A percentile compares a stretch with the other conserved stretches of the same genome.
Evolutionary conservation across 768 basidiomycete genomes (phyloP).

Genomic region (Tylopilus sp.): DNA sequence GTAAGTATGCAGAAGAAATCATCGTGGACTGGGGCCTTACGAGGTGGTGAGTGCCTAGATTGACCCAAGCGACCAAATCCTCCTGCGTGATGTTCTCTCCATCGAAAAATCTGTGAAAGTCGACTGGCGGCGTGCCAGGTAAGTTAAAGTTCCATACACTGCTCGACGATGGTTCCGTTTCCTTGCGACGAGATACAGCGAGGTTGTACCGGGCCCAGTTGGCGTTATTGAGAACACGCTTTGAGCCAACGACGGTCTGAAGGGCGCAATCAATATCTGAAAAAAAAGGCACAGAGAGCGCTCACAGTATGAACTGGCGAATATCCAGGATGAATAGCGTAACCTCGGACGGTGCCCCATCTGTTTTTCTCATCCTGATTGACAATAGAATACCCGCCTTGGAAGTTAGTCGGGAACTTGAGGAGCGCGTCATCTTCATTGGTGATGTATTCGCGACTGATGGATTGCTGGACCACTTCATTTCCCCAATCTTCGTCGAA

Average conservation of each 20-base stretch:
- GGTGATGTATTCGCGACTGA: constrained; percentile 43
- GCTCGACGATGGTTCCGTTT: constrained; percentile 56
- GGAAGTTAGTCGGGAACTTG: constrained; percentile 51
- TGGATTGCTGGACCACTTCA: constrained; percentile 51
- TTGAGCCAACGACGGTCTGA: constrained; percentile 56
- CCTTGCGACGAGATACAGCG: constrained; percentile 55
- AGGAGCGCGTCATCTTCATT: constrained; percentile 52
- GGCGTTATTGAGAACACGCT: constrained; percentile 56
- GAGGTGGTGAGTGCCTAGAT: constrained; percentile 65
- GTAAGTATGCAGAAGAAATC: neutral
- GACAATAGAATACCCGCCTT: constrained; percentile 55
- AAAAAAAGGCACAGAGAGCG: neutral
- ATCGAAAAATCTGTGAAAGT: constrained; percentile 63
- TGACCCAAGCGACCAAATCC: constrained; percentile 65
- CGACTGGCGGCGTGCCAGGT: constrained; percentile 50
- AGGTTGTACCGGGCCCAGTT: constrained; percentile 67
- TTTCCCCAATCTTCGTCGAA: constrained; percentile 55
- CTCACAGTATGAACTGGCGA: constrained; percentile 50
- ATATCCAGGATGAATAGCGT: constrained; percentile 58
- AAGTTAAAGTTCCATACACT: constrained; percentile 63
- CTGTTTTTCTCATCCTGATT: constrained; percentile 50
- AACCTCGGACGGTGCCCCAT: constrained; percentile 59
- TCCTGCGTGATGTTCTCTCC: constrained; percentile 61
- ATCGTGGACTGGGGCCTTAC: constrained; percentile 22
- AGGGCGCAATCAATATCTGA: neutral